Percentiles rank a stretch among this genome's conserved stretches.
Evolutionary conservation across 345 rosid genomes (phyloP).

Genomic region (Brassica nigra): DNA sequence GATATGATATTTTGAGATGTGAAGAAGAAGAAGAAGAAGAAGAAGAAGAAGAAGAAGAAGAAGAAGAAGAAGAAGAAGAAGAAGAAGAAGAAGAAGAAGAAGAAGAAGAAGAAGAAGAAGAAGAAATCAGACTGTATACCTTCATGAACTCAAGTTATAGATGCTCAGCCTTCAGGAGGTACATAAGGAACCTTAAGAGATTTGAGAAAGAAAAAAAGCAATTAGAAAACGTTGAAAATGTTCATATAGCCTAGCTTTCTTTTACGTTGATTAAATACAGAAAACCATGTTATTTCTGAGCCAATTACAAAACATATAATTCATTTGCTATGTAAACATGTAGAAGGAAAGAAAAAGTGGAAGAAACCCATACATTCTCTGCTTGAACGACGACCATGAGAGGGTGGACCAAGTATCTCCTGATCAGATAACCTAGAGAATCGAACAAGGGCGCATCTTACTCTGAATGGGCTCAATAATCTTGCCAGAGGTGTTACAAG

Average conservation of each 20-base stretch:
- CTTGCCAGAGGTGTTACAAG: slow-evolving; percentile 87
- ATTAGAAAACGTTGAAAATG: neutral
- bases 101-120: too few species aligned
- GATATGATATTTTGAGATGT: neutral
- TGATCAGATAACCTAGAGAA: slow-evolving; percentile 93
- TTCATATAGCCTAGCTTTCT: too few species aligned
- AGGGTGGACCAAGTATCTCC: slow-evolving; percentile 75
- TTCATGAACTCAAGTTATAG: slow-evolving; percentile 96
- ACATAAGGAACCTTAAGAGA: too few species aligned
- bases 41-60: neutral
- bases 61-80: neutral
- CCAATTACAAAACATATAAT: neutral
- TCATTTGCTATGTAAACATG: neutral
- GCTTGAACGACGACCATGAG: slow-evolving; percentile 85
- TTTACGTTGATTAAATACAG: too few species aligned
- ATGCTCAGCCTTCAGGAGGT: slow-evolving; percentile 58
- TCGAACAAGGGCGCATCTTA: slow-evolving; percentile 89
- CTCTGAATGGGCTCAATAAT: slow-evolving; percentile 98
- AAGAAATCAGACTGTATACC: slow-evolving; percentile 44
- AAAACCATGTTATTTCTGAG: too few species aligned
- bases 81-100: neutral
- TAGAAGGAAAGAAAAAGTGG: neutral
- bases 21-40: neutral
- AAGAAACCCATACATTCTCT: slow-evolving; percentile 61
- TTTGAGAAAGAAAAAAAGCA: slow-evolving; percentile 38